Conservation (phyloP, 163 green algal species). For the Chlamydomonas reinhardtii region DNA sequence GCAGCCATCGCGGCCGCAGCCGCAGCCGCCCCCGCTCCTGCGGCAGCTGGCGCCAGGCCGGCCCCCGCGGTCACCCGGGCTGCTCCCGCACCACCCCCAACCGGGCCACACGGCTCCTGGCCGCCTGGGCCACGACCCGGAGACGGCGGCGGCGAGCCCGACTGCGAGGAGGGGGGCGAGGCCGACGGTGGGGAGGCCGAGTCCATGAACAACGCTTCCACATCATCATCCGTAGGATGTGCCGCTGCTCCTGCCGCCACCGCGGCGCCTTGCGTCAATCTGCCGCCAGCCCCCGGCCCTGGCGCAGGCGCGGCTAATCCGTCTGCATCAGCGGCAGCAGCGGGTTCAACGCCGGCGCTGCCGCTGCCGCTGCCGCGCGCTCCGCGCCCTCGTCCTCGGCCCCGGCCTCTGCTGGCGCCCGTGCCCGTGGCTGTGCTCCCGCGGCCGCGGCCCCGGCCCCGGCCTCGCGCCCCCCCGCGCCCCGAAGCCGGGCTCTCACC, state of each 20-base stretch:
- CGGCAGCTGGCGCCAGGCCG: neutral
- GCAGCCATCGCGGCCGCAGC: neutral
- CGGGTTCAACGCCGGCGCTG: neutral
- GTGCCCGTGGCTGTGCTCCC: too few relatives aligned
- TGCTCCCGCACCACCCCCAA: neutral
- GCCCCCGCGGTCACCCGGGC: neutral
- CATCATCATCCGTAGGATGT: neutral
- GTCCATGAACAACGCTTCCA: neutral
- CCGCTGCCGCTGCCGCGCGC: too few relatives aligned
- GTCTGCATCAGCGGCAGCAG: neutral
- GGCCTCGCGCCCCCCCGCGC: too few relatives aligned
- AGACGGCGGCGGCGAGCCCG: conserved; percentile 5
- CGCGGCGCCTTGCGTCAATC: too few relatives aligned
- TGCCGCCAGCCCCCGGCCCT: too few relatives aligned
- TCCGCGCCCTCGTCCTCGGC: too few relatives aligned
- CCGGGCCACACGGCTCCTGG: neutral
- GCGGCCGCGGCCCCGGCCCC: too few relatives aligned
- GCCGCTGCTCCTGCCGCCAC: too few relatives aligned
- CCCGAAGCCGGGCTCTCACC: too few relatives aligned
- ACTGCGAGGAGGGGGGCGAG: neutral
- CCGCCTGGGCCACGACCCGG: neutral
- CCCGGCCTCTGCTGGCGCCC: too few relatives aligned
- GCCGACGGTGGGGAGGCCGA: neutral
- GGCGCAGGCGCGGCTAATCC: too few relatives aligned
- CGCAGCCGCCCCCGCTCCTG: neutral